phyloP scores from a whole-genome alignment of 495 filamentous ascomycete species.

The Penicillium steckii region DNA sequence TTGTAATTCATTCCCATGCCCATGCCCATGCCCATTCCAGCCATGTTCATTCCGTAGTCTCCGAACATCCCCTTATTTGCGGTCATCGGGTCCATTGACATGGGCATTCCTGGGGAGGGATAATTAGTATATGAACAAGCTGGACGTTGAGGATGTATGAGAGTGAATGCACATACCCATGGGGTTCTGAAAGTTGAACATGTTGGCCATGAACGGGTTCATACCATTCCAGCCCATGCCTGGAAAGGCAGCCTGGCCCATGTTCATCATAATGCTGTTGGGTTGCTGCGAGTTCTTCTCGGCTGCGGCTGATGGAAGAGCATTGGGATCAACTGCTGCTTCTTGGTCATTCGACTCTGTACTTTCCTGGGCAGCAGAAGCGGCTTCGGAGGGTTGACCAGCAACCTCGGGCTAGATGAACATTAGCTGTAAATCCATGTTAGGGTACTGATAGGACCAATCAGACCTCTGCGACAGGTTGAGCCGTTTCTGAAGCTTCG shows the following conservation, averaged over 20 bases:
- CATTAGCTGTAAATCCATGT: not conserved
- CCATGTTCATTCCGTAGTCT: slow-evolving; percentile 88
- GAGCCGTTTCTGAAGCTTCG: not conserved
- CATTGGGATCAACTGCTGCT: not conserved
- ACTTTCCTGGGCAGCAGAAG: not conserved
- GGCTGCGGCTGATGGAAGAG: not conserved
- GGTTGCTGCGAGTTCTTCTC: slow-evolving; percentile 22
- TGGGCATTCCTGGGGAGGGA: slow-evolving; percentile 61
- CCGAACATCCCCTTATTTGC: slow-evolving; percentile 86
- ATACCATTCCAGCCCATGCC: slow-evolving; percentile 72
- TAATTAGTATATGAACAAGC: slow-evolving; percentile 11
- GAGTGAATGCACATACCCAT: slow-evolving; percentile 68
- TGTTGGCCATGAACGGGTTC: slow-evolving; percentile 66
- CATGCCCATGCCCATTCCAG: slow-evolving; percentile 92
- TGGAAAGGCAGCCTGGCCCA: slow-evolving; percentile 50
- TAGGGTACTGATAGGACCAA: not conserved
- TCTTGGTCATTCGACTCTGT: not conserved
- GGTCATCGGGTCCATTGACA: slow-evolving; percentile 86
- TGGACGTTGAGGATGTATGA: not conserved
- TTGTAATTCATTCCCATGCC: slow-evolving; percentile 77
- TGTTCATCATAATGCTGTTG: slow-evolving; percentile 22
- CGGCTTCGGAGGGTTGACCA: slow-evolving; percentile 4
- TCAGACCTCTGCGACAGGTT: slow-evolving; percentile 9
- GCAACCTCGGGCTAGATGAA: slow-evolving; percentile 8
- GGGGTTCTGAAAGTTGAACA: slow-evolving; percentile 64